Evolutionary conservation across 129 eudicot species (phyloP), one percentile per base, ranked within the genome.

Genomic region (Dittrichia graveolens): DNA sequence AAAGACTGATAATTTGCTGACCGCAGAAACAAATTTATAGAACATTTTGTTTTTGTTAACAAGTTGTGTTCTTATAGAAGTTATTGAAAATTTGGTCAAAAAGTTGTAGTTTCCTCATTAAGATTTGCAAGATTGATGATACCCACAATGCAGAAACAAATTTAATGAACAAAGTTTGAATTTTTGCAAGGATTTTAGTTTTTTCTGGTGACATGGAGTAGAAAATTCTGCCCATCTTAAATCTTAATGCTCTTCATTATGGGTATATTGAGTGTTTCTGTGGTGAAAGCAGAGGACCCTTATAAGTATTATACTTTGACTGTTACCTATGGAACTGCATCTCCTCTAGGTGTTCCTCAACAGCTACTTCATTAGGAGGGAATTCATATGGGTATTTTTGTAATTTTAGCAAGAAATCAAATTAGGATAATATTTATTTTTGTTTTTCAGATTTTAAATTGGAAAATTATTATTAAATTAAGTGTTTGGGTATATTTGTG

Each of bases 271-370:
- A 78, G 89, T 54, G 69, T 77, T 24, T 75, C 67, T 64, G 31
- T 78, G 52, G 95, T 85, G 72, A 84, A 81, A 79, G 91, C 93
- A 54, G 99, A 95, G 67, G 99, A 95, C 57, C 86, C 91, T 81
- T 90, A 91, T 76, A 83, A 76, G 69, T 95, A 68, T 73, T 90
- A 58, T 69, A 88, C 97, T 37, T 95, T 97, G 99, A 95, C 94
- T 61, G 97, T 91, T 37, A 90, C 91, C 37, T 90, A 90, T 85
- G 99, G 97, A 67, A 95, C 88, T 35, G 83, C 85, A 75, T 84
- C 96, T 64, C 99, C 99, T 69, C 86, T 95, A 6, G 99, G 99
- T 83, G 82, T 78, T 34, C 77, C 97, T 79, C 96, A 95, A 71
- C 97, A 91, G 99, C 97, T 95, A 68, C 2, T 71, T 59, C 35